Conservation (phyloP, 371 early-diverging fungal species). For the Parasitella parasitica region DNA sequence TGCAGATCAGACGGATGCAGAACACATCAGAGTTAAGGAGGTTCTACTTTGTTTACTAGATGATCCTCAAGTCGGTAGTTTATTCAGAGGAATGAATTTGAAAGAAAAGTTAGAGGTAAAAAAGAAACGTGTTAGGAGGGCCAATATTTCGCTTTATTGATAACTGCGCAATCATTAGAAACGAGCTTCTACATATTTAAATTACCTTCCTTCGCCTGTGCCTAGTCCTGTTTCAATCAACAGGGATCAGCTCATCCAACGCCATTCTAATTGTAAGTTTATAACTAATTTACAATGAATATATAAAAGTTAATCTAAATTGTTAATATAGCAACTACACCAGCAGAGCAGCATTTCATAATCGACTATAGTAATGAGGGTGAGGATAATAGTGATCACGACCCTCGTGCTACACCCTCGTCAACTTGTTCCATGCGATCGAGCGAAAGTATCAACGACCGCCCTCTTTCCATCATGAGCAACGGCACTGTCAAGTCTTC, state of each 20-base stretch:
- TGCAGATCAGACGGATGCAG: slow-evolving; percentile 53
- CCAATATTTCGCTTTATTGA: background rate
- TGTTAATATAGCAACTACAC: slow-evolving; percentile 14
- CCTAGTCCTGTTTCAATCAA: slow-evolving; percentile 13
- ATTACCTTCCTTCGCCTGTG: slow-evolving; percentile 9
- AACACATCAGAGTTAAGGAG: slow-evolving; percentile 57
- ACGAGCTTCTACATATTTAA: slow-evolving; percentile 7
- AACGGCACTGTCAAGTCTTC: slow-evolving; percentile 15
- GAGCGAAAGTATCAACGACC: slow-evolving; percentile 15
- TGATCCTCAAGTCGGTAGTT: slow-evolving; percentile 49
- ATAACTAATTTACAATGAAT: background rate
- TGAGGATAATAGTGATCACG: background rate
- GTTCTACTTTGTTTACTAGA: slow-evolving; percentile 49
- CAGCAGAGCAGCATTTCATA: slow-evolving; percentile 2
- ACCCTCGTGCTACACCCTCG: slow-evolving; percentile 4
- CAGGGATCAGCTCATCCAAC: slow-evolving; percentile 10
- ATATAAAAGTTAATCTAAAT: background rate
- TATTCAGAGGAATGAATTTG: slow-evolving; percentile 49
- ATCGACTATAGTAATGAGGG: slow-evolving; percentile 1
- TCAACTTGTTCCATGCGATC: slow-evolving; percentile 18
- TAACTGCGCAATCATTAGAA: slow-evolving; percentile 2
- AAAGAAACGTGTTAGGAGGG: background rate
- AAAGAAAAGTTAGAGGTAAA: slow-evolving; percentile 39
- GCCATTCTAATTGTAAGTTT: slow-evolving; percentile 17
- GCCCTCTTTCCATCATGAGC: slow-evolving; percentile 18